A percentile compares a stretch with the other conserved stretches of the same genome.
Conservation (phyloP, 345 rosid species). For the Populus davidiana region DNA sequence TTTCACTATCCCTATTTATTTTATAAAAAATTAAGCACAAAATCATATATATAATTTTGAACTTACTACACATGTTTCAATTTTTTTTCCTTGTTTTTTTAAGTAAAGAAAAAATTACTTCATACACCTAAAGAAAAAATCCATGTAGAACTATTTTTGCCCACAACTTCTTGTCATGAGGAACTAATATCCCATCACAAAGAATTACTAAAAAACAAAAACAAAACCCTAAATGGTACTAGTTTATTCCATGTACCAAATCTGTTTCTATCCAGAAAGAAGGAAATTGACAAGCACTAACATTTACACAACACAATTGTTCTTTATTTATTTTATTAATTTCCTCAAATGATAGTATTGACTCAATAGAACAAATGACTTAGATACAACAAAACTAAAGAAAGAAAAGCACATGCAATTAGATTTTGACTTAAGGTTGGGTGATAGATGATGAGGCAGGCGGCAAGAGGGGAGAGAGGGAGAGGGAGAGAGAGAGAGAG, state of each 20-base stretch:
- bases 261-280: not conserved
- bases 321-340: not conserved
- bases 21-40: too few species aligned
- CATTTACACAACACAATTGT: not conserved
- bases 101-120: too few species aligned
- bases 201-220: not conserved
- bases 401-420: not conserved
- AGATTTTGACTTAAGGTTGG: conserved; percentile 26
- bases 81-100: too few species aligned
- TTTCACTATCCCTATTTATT: too few species aligned
- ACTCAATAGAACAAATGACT: not conserved
- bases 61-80: too few species aligned
- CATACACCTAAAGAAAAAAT: too few species aligned
- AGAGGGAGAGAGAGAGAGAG: conserved; percentile 12
- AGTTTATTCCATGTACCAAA: not conserved
- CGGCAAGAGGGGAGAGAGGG: conserved; percentile 4
- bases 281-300: conserved; percentile 28
- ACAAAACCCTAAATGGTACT: not conserved
- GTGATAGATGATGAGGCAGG: conserved; percentile 2
- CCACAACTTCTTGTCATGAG: too few species aligned
- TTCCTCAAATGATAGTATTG: not conserved
- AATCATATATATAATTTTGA: too few species aligned
- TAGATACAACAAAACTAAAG: not conserved
- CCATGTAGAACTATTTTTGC: too few species aligned
- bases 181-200: not conserved